Conservation (phyloP, 2,329 filamentous ascomycete genomes). For the Ascochyta rabiei region DNA sequence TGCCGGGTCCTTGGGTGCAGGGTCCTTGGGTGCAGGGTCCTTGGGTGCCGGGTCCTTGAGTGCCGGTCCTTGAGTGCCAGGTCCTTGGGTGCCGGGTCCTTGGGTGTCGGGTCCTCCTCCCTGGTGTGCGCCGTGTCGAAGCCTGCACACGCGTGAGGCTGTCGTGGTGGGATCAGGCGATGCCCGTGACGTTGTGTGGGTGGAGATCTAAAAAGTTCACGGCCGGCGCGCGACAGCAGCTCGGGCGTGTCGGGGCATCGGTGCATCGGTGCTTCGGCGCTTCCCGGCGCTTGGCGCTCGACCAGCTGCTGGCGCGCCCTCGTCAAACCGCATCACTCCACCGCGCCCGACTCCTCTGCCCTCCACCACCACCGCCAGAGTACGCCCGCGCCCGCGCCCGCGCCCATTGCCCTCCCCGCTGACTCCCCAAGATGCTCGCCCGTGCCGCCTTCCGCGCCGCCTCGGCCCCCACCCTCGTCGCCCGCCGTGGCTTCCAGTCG, state of each 20-base stretch:
- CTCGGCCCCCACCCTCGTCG: slow-evolving; percentile 67
- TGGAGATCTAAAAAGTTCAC: slow-evolving; percentile 14
- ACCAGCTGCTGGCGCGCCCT: slow-evolving; percentile 12
- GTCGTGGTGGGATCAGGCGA: neutral
- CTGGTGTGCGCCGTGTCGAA: slow-evolving; percentile 3
- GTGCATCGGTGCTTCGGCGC: slow-evolving; percentile 7
- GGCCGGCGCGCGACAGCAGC: neutral
- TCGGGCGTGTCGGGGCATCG: slow-evolving; percentile 3
- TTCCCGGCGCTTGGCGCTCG: slow-evolving; percentile 9
- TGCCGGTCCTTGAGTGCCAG: no score
- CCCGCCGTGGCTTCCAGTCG: slow-evolving; percentile 92
- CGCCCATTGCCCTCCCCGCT: slow-evolving; percentile 42
- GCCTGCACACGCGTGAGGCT: neutral
- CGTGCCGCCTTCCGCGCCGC: slow-evolving; percentile 66
- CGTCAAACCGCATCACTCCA: slow-evolving; percentile 18
- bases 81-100: no score
- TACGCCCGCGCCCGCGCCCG: slow-evolving; percentile 28
- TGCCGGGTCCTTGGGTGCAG: no score
- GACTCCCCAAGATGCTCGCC: slow-evolving; percentile 75
- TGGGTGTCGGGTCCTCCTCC: neutral
- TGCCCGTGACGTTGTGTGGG: slow-evolving; percentile 1
- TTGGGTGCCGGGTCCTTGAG: no score
- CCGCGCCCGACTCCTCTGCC: slow-evolving; percentile 32
- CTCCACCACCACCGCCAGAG: slow-evolving; percentile 36
- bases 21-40: neutral